Base-by-base conservation (phyloP, 2,329 filamentous ascomycete genomes). In the Pseudogymnoascus sp. region DNA sequence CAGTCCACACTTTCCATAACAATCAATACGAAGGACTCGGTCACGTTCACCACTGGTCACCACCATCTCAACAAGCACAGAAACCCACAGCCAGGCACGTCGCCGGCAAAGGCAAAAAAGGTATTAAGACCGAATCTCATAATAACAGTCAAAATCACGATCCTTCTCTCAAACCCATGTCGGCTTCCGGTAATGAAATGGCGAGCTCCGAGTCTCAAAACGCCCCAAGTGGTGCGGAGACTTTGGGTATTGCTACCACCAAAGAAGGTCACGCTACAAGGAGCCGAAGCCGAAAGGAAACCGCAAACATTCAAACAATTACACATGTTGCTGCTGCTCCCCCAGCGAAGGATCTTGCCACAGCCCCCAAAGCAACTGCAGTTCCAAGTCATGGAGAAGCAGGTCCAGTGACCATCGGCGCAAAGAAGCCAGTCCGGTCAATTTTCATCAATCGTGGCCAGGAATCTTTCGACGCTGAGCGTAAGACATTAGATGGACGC, bases 141-240 rank as follows among this genome's bases (percentile, higher is more conserved):
- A 31, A 31, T 52, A 55, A 21, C 49, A 55, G 14, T 33, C 9
- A 11, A 33, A 55, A 55, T 14, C 9, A 21, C 16, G 16, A 5
- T 16, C 28, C 28, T 14, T 35, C 16, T 35, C 49, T 35, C 7
- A 18, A 55, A 33, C 16, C 4, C 11, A 18, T 21, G n/a, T 21
- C 49, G 16, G 28, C 28, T 35, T n/a, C 49, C 18, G 28, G 28
- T 35, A 14, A 55, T 55, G 28, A 35, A 55, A 21, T 12, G 8
- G 5, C 16, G 9, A 16, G 11, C 5, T 21, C 49, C 5, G 11
- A 33, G 49, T 55, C 16, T 55, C 49, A 55, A 55, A 55, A 55
- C 28, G 49, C 49, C 49, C 49, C 49, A 55, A 55, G 49, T 55
- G 49, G 49, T 55, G 49, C 49, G 49, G 49, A 55, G 28, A 55